Percentiles rank a stretch among this genome's conserved stretches.
These are phyloP conservation scores for Fusarium keratoplasticum DNA, from an alignment of 2,329 filamentous ascomycete genomes.

Conservation along the genomic window DNA sequence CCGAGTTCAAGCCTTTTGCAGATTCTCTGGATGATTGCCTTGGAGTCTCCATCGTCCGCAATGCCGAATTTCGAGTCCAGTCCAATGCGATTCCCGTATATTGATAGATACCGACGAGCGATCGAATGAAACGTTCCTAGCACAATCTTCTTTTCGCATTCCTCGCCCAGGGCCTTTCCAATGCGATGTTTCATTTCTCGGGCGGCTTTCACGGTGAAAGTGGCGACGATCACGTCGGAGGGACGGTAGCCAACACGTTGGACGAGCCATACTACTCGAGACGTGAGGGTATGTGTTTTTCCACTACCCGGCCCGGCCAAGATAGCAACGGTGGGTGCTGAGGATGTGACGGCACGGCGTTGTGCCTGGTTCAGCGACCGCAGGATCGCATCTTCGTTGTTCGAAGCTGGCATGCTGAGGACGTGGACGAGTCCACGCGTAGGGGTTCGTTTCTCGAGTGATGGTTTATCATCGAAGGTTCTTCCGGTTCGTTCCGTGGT, in stretches of 20 bases:
- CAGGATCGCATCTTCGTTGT: slow-evolving; percentile 53
- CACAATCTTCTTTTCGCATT: slow-evolving; percentile 79
- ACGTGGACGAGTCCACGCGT: slow-evolving; percentile 37
- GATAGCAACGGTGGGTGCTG: slow-evolving; percentile 70
- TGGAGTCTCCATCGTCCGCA: slow-evolving; percentile 84
- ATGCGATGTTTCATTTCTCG: slow-evolving; percentile 93
- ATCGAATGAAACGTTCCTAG: slow-evolving; percentile 97
- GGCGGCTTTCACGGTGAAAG: slow-evolving; percentile 96
- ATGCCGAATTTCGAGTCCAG: slow-evolving; percentile 88
- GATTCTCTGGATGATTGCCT: slow-evolving; percentile 83
- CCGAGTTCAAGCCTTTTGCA: slow-evolving; percentile 77
- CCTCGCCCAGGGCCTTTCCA: slow-evolving; percentile 81
- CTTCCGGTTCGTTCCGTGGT: background rate
- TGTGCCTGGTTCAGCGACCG: slow-evolving; percentile 66
- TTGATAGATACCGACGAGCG: slow-evolving; percentile 82
- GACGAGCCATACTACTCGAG: slow-evolving; percentile 90
- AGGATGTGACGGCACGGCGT: slow-evolving; percentile 65
- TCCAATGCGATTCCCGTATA: slow-evolving; percentile 87
- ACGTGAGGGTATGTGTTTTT: slow-evolving; percentile 95
- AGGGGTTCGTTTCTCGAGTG: slow-evolving; percentile 11
- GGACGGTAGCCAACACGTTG: slow-evolving; percentile 78
- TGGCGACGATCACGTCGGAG: slow-evolving; percentile 92
- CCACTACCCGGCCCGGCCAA: slow-evolving; percentile 78
- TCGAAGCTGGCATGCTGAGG: slow-evolving; percentile 44
- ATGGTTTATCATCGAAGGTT: slow-evolving; percentile 27